phyloP scores from a whole-genome alignment of 1,284 basidiomycete genomes.

The Apiotrichum akiyoshidainum region DNA sequence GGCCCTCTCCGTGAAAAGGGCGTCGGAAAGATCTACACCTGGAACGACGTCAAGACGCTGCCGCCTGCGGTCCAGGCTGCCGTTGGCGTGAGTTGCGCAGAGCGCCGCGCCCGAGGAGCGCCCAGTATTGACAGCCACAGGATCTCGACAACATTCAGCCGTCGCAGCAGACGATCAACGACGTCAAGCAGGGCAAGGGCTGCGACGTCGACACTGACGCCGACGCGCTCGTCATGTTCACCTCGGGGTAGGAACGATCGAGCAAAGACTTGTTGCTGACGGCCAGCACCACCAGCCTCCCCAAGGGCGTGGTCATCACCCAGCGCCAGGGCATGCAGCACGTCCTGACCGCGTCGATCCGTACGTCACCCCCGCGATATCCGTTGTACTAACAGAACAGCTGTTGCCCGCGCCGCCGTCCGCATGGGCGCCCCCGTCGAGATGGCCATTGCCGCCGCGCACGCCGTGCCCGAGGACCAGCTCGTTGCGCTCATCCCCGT shows the following conservation, averaged over 20 bases:
- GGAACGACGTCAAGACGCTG: conserved; percentile 6
- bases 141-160: conserved; percentile 4
- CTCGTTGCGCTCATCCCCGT: conserved; percentile 30
- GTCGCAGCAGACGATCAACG: conserved; percentile 8
- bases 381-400: not conserved
- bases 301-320: conserved; percentile 21
- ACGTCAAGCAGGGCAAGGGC: conserved; percentile 9
- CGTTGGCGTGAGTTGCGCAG: too few species aligned
- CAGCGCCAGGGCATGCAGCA: conserved; percentile 16
- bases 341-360: conserved; percentile 9
- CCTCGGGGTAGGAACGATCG: conserved; percentile 19
- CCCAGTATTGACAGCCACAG: not conserved
- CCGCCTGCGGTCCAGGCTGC: not conserved
- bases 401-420: conserved; percentile 30
- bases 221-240: conserved; percentile 46
- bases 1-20: not conserved
- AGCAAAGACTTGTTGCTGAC: not conserved
- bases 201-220: conserved; percentile 26
- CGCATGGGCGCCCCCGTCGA: conserved; percentile 29
- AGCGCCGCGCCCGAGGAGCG: too few species aligned
- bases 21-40: conserved; percentile 14
- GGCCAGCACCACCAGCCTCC: conserved; percentile 13
- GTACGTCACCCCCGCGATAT: conserved; percentile 1
- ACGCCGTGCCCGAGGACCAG: conserved; percentile 3
- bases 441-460: conserved; percentile 19